Evolutionary conservation across 495 filamentous ascomycete species (phyloP), one percentile per base, ranked within the genome.

Genomic region (Polyplosphaeria fusca): DNA sequence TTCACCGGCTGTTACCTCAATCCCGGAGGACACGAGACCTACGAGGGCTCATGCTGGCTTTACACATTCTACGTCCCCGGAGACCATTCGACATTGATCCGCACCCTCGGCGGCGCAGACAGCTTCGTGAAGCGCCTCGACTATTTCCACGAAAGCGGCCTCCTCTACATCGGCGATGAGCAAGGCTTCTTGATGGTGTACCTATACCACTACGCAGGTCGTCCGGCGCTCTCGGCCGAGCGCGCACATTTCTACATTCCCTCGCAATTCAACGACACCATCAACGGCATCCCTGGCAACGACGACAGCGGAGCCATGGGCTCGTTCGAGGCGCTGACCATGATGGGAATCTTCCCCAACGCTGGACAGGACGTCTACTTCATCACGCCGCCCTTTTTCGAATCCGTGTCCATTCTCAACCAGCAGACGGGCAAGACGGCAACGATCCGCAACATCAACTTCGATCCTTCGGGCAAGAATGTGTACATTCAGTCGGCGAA

Each of bases 301-400:
- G 86, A 89, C 52, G 86, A 89, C 63, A 79, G 76, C 50, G 86
- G 86, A 9, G 84, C 85, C 0, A 87, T 88, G 84, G 86, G 86
- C 18, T 80, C 81, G 1, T 89, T 88, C 55, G 71, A 82, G 0
- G 84, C 83, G 0, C 77, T 89, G 13, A 79, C 81, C 39, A 88
- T 89, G 87, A 79, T 88, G 69, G 87, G 87, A 1, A 68, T 89
- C 0, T 91, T 87, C 68, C 87, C 87, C 0, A 84, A 87, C 22
- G 80, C 85, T 1, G 87, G 86, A 3, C 86, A 90, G 65, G 71
- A 88, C 61, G 85, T 89, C 0, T 90, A 91, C 58, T 74, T 91
- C 9, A 86, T 89, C 46, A 86, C 73, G 3, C 61, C 68, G 27
- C 69, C 69, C 2, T 74, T 72, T 64, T 90, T 89, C 67, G 77